A percentile compares a stretch with the other conserved stretches of the same genome.
Evolutionary conservation across 257 asterid genomes (phyloP).

Genomic region (Lantana camara): DNA sequence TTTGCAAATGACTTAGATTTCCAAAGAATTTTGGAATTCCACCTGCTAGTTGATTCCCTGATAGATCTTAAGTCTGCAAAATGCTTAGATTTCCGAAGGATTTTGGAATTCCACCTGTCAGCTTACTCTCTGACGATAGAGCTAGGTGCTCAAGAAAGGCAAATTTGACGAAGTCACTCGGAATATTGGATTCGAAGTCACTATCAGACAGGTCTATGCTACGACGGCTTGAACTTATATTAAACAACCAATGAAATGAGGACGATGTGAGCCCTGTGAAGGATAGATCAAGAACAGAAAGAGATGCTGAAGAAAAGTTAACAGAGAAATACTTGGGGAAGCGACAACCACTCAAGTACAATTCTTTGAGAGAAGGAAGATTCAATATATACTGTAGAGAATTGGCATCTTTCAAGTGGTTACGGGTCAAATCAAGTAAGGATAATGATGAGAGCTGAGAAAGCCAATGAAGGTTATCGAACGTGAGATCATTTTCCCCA

Average conservation of each 20-base stretch:
- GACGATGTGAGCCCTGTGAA: background rate
- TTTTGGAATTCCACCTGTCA: slow-evolving; percentile 36
- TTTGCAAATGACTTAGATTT: slow-evolving; percentile 18
- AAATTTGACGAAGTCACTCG: slow-evolving; percentile 30
- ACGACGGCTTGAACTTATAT: slow-evolving; percentile 14
- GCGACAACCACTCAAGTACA: background rate
- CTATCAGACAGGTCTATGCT: slow-evolving; percentile 25
- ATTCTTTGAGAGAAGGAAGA: slow-evolving; percentile 16
- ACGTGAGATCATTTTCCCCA: background rate
- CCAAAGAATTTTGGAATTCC: slow-evolving; percentile 30
- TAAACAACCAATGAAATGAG: slow-evolving; percentile 27
- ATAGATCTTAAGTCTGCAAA: too few relatives aligned
- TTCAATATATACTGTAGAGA: slow-evolving; percentile 16
- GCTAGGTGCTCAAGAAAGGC: slow-evolving; percentile 13
- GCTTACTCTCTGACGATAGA: slow-evolving; percentile 4
- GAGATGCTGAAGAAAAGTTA: slow-evolving; percentile 20
- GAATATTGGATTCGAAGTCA: slow-evolving; percentile 25
- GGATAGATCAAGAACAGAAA: slow-evolving; percentile 9
- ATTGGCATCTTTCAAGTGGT: slow-evolving; percentile 6
- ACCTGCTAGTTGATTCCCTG: slow-evolving; percentile 19
- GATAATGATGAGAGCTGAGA: slow-evolving; percentile 24
- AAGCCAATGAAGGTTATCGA: slow-evolving; percentile 26
- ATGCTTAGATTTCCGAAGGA: too few relatives aligned
- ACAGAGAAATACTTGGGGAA: background rate
- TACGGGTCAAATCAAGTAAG: background rate